Base-by-base conservation (phyloP, 2,329 filamentous ascomycete genomes). In the Pseudogymnoascus sp. region DNA sequence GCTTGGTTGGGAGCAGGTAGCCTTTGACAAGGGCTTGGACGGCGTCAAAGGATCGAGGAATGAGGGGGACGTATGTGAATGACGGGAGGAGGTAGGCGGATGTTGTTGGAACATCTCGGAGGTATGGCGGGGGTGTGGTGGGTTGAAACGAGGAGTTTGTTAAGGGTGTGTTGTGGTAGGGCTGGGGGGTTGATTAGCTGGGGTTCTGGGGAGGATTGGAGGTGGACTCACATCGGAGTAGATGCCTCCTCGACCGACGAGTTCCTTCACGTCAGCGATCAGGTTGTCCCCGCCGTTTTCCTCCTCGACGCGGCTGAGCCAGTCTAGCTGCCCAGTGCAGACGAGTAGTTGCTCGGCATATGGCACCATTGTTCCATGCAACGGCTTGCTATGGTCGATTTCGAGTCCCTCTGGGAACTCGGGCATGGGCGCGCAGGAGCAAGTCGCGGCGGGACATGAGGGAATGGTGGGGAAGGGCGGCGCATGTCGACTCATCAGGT, bases 271-370 rank as follows among this genome's bases (percentile, higher is more conserved):
- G 62, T 90, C 86, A 38, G 87, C 85, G 5, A 87, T 85, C 16
- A 92, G 73, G 67, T 87, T 87, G 67, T 85, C 81, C 14, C 78
- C 84, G 69, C 75, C 82, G 68, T 87, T 84, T 64, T 95, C 91
- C 52, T 96, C 87, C 72, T 96, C 92, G 65, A 97, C 95, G 63
- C 84, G 84, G 70, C 89, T 92, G 28, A 81, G 79, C 92, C 92
- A 97, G 75, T 96, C 90, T 30, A 81, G 77, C 64, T 85, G 84
- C 4, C 91, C 92, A 0, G 92, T 96, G 65, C 89, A 92, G 12
- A 97, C 80, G 8, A 97, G 75, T 3, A 97, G 83, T 68, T 97
- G 92, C 74, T 95, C 88, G 1, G 86, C 81, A 72, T 96, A 96
- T 1, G 82, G 79, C 1, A 88, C 80, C 76, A 96, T 92, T 5